Evolutionary conservation across 2,329 filamentous ascomycete genomes (phyloP).

Genomic region (Cladosporium sphaerospermum): DNA sequence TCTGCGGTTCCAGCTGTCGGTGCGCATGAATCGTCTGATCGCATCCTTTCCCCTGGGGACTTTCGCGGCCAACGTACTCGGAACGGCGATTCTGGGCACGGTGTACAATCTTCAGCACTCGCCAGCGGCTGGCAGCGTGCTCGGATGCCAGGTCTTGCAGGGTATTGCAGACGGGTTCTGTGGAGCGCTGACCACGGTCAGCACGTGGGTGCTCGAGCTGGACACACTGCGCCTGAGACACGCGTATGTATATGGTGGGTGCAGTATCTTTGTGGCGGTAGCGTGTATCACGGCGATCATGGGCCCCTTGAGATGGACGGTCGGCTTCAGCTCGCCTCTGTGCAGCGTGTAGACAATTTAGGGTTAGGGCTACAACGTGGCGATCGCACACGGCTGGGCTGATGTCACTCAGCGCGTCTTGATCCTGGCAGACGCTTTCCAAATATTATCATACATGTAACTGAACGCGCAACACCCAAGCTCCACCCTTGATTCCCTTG

Average conservation of each 20-base stretch:
- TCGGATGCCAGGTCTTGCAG: constrained; percentile 36
- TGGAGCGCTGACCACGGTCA: constrained; percentile 37
- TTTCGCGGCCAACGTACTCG: constrained; percentile 68
- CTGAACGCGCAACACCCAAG: too few species aligned
- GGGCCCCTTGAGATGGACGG: constrained; percentile 64
- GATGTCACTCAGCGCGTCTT: not conserved
- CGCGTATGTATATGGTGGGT: constrained; percentile 60
- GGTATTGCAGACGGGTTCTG: constrained; percentile 39
- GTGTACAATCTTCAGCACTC: constrained; percentile 68
- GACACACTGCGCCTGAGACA: constrained; percentile 34
- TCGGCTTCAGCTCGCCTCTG: constrained; percentile 27
- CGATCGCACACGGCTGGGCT: not conserved
- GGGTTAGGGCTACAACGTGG: not conserved
- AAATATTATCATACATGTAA: too few species aligned
- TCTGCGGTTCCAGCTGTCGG: constrained; percentile 62
- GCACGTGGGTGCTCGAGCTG: constrained; percentile 37
- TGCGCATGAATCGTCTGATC: constrained; percentile 58
- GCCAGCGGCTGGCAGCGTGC: constrained; percentile 23
- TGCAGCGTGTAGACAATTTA: constrained; percentile 18
- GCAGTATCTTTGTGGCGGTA: constrained; percentile 53
- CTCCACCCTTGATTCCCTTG: too few species aligned
- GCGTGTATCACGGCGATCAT: constrained; percentile 59
- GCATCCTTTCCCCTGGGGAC: constrained; percentile 73
- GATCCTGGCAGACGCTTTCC: not conserved
- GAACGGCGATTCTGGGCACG: constrained; percentile 65